Base-by-base conservation (phyloP, 805 yeast species). In the Candida morakotiae region DNA sequence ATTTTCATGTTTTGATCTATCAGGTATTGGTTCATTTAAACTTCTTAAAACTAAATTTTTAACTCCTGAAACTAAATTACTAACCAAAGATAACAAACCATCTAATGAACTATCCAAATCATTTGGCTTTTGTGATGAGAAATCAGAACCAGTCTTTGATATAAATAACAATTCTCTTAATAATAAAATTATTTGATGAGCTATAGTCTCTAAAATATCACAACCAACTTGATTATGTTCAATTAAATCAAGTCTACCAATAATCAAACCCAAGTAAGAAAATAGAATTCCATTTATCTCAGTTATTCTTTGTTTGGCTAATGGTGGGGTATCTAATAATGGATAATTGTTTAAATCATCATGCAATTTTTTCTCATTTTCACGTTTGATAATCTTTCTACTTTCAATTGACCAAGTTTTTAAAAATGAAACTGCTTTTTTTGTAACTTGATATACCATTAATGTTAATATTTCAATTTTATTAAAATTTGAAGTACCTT, bases 241-340 rank as follows among this genome's bases (percentile, higher is more conserved):
- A 24, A 84, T 77, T 56, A 85, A 67, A 55, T 85, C 93, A 45
- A 85, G 59, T 48, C 94, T 62, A n/a, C 94, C 94, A 11, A 83
- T 67, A 8, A 84, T 73, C 45, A 85, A 50, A 2, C 83, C 81
- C 44, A 83, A 64, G 49, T 84, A 84, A 1, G 76, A 67, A 48
- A 75, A 73, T 11, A 83, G 51, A 4, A 80, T 63, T 19, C 75
- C 73, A 47, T 81, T 73, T 28, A 83, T 73, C 55, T 83, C 89
- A 18, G 77, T 72, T 17, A 83, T 62, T 47, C 94, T 65, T 38
- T 68, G 73, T 39, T 74, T 68, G 0, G 87, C 86, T 38, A 64
- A 59, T 2, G 94, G 94, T 2, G 87, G 77, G 1, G 55, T 45
- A 2, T 53, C 35, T 37, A 84, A 57, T 35, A 71, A 68, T 1